Percentiles rank a stretch among this genome's conserved stretches.
Evolutionary conservation across 345 rosid genomes (phyloP).

Genomic region (Eucalyptus regnans): DNA sequence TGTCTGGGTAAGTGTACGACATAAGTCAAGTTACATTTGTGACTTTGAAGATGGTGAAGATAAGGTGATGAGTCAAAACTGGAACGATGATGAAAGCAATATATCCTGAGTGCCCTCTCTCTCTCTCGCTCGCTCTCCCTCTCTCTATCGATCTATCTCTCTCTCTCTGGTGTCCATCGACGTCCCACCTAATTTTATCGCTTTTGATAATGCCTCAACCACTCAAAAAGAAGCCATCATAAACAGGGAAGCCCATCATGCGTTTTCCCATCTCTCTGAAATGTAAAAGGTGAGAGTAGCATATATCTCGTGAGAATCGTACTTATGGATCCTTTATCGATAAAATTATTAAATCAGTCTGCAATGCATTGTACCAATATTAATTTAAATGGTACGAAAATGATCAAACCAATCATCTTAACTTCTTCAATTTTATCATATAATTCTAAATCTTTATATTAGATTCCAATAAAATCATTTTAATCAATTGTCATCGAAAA

Average conservation of each 20-base stretch:
- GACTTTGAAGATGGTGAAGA: background rate
- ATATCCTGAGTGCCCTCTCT: background rate
- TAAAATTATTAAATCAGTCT: background rate
- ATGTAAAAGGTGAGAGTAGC: background rate
- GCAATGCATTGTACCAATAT: background rate
- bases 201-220: background rate
- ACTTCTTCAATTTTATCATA: background rate
- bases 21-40: background rate
- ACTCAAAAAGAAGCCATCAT: background rate
- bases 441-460: accelerated
- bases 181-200: background rate
- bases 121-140: background rate
- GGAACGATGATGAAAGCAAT: background rate
- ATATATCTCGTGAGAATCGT: background rate
- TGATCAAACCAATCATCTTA: no score
- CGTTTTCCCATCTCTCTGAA: background rate
- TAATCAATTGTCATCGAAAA: background rate
- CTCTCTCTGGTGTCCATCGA: background rate
- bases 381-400: background rate
- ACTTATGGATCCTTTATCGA: background rate
- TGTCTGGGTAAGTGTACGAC: background rate
- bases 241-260: background rate
- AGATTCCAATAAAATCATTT: accelerated
- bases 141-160: background rate
- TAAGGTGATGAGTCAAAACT: background rate